Base-by-base conservation (phyloP, 768 basidiomycete genomes). In the Hygrocybe coccinea region DNA sequence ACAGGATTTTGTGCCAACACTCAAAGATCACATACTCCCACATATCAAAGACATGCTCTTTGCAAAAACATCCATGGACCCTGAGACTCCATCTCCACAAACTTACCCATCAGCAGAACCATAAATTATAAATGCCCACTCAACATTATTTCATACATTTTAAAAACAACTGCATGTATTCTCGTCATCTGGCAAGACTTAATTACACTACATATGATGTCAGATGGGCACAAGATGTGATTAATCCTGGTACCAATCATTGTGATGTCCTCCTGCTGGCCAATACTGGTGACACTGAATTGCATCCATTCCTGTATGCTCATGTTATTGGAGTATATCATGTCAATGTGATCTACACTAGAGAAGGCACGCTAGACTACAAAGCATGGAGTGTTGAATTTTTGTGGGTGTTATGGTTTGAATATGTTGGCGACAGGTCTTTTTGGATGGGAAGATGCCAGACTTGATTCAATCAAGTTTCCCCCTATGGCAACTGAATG, bases 341-440 rank as follows among this genome's bases (percentile, higher is more conserved):
- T 47, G 60, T 59, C 3, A 48, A 65, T 14, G 64, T 72, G 5
- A 33, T 50, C 14, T 60, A 62, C 36, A 15, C 50, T 38, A 48
- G 55, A n/a, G 2, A 2, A 1, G 54, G 47, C 8, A 48, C 5
- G 24, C 6, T 8, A 7, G 19, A 37, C 21, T 34, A 34, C 5
- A n/a, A 14, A 8, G 1, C 46, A 19, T 6, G 21, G 25, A 43
- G 57, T 9, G 57, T 74, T 35, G 64, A 71, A 12, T 54, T 75
- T n/a, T 57, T 74, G 1, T 72, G 65, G 65, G 72, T 76, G 0
- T 49, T 67, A 1, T 74, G 74, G 73, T 68, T 64, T 19, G 56
- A 64, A 19, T 37, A 25, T n/a, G n/a, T n/a, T n/a, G n/a, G n/a
- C n/a, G n/a, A n/a, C n/a, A n/a, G n/a, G n/a, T n/a, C n/a, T n/a